Base-by-base conservation (phyloP, 1,284 basidiomycete genomes). In the Boletus sp. region DNA sequence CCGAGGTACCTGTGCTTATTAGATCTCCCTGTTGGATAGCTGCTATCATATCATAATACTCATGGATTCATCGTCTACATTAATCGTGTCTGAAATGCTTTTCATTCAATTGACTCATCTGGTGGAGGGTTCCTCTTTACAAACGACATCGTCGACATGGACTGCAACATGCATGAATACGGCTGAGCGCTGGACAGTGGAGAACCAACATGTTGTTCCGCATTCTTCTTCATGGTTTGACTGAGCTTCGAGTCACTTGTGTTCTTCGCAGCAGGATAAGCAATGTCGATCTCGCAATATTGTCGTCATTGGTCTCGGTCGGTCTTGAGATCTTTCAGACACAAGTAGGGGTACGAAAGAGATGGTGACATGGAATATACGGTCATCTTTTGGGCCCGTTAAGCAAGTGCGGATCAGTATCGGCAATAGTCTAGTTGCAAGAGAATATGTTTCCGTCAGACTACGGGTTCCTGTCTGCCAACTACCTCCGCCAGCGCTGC, bases 171-270 rank as follows among this genome's bases (percentile, higher is more conserved):
- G 19, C 94, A 93, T 0, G 97, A 27, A 49, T 16, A 52, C 19
- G 59, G 35, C 33, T 30, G 8, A 30, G 8, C 28, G 28, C 28
- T 30, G 28, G 28, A 30, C 17, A 25, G 48, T 35, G 17, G 44
- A 52, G 40, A 27, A 23, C 52, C 69, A 95, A 73, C 91, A 94
- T 23, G 96, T 99, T 31, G 97, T 98, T 59, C 96, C 97, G 66
- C 97, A 97, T 74, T 99, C 97, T 79, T 99, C 97, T 68, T 99
- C 97, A 77, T 98, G 97, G 97, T 98, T 73, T 96, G 81, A 71
- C 93, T 93, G 25, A 99, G 87, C 78, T 99, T n/a, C n/a, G n/a
- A n/a, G n/a, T n/a, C 97, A 69, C 99, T 98, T 97, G 99, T 99
- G 69, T 96, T 97, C 81, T 98, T 99, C 37, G 97, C 97, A 30